Evolutionary conservation across 805 yeast species (phyloP), one percentile per base, ranked within the genome.

Genomic region (Zygosaccharomyces lentus): DNA sequence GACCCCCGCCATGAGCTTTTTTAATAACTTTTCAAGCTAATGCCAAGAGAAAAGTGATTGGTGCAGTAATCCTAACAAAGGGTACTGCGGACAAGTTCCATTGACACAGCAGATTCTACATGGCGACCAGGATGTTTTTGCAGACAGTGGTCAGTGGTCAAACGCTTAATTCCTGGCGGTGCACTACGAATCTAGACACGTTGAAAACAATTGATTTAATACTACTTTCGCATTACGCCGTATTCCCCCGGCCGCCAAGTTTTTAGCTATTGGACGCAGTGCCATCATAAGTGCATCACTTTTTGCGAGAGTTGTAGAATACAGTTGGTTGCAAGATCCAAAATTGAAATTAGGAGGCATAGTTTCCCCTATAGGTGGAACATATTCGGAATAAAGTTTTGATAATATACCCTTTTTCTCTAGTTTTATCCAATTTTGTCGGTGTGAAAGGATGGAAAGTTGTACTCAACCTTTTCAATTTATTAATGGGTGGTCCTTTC

Each of bases 351-450:
- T 72, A 47, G 68, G 68, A 36, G 69, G 70, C 25, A 67, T 82
- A 26, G 60, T 70, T 15, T 74, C 80, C 6, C 88, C 86, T 1
- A 67, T 67, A 31, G 55, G 55, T 84, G 34, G 88, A 85, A 64
- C 68, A 84, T 63, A 76, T 84, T 5, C 90, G 91, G 9, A 64
- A 72, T 21, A 68, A 72, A 43, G 71, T 81, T 0, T 54, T 81
- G 2, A 68, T 65, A 3, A 68, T 65, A 44, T 70, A 78, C 50
- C 89, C 89, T 4, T 80, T 86, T 83, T 84, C 84, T 1, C 54
- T 83, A 2, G 59, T 77, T 24, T 73, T 82, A 2, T 74, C 87
- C 0, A 76, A 83, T n/a, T 81, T 82, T 59, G 77, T 83, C 2
- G 89, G 84, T 57, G 72, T 74, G 5, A 66, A 77, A 6, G 39